These are phyloP conservation scores for Hortiboletus flavorubellus DNA, from an alignment of 768 basidiomycete genomes.

Conservation along the genomic window DNA sequence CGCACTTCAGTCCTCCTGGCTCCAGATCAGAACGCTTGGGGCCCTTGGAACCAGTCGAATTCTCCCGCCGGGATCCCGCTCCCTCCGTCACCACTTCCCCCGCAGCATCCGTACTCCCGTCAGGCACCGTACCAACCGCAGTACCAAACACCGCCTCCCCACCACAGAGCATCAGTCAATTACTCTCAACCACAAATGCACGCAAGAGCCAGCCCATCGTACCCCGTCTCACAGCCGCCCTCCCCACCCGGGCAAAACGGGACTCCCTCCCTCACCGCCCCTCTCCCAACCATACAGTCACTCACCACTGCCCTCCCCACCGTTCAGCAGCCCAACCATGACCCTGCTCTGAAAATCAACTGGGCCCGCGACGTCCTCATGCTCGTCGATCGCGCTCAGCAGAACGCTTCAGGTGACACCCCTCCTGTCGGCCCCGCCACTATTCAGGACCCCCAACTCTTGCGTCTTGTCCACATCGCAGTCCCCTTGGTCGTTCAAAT, in stretches of 20 bases:
- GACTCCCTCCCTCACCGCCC: slow-evolving; percentile 56
- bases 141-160: slow-evolving; percentile 19
- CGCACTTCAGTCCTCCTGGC: slow-evolving; percentile 23
- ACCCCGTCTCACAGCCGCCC: slow-evolving; percentile 10
- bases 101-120: slow-evolving; percentile 12
- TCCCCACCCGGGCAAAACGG: slow-evolving; percentile 25
- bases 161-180: slow-evolving; percentile 12
- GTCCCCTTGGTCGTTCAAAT: slow-evolving; percentile 62
- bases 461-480: slow-evolving; percentile 58
- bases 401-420: slow-evolving; percentile 40
- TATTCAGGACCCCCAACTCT: slow-evolving; percentile 58
- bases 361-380: slow-evolving; percentile 85
- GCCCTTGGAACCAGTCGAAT: background rate
- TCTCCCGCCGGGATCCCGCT: slow-evolving; percentile 17
- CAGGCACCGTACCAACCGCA: slow-evolving; percentile 22
- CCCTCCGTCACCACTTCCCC: slow-evolving; percentile 23
- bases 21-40: slow-evolving; percentile 28
- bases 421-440: slow-evolving; percentile 47
- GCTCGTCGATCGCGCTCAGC: slow-evolving; percentile 59
- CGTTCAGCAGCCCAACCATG: slow-evolving; percentile 52
- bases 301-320: slow-evolving; percentile 50
- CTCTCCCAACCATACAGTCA: slow-evolving; percentile 61
- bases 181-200: slow-evolving; percentile 20
- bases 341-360: slow-evolving; percentile 58
- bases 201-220: slow-evolving; percentile 8